phyloP scores from a whole-genome alignment of 495 filamentous ascomycete species.

The Cetradonia linearis region DNA sequence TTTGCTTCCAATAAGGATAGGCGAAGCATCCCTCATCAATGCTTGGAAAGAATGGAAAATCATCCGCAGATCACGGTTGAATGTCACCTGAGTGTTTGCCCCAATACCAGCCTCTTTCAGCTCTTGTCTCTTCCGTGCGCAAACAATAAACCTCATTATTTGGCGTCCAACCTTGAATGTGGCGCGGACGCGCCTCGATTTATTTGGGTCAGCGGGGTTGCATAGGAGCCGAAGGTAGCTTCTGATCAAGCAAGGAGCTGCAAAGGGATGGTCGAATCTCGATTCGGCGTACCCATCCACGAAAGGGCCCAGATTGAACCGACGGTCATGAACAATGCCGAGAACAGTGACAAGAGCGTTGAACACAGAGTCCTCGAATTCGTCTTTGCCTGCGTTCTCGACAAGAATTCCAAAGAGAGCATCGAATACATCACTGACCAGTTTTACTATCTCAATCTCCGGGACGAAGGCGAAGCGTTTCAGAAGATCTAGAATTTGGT shows the following conservation, averaged over 20 bases:
- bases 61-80: constrained; percentile 70
- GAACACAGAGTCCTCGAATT: constrained; percentile 88
- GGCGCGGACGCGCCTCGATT: constrained; percentile 72
- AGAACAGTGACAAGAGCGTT: constrained; percentile 79
- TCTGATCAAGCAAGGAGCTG: constrained; percentile 79
- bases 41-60: constrained; percentile 85
- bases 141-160: constrained; percentile 89
- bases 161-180: constrained; percentile 93
- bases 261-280: constrained; percentile 87
- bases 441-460: constrained; percentile 95
- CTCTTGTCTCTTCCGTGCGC: constrained; percentile 76
- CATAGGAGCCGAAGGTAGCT: constrained; percentile 75
- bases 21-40: constrained; percentile 77
- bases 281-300: constrained; percentile 87
- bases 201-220: constrained; percentile 67
- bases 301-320: constrained; percentile 82
- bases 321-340: constrained; percentile 85
- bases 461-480: constrained; percentile 84
- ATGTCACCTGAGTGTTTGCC: constrained; percentile 66
- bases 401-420: constrained; percentile 84
- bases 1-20: constrained; percentile 82
- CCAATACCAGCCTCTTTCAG: constrained; percentile 83
- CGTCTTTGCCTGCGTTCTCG: constrained; percentile 77
- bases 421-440: constrained; percentile 81
- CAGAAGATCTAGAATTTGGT: constrained; percentile 60